A percentile compares a stretch with the other conserved stretches of the same genome.
Evolutionary conservation across 768 basidiomycete species (phyloP).

Genomic region (Tylopilus rubrobrunneus): DNA sequence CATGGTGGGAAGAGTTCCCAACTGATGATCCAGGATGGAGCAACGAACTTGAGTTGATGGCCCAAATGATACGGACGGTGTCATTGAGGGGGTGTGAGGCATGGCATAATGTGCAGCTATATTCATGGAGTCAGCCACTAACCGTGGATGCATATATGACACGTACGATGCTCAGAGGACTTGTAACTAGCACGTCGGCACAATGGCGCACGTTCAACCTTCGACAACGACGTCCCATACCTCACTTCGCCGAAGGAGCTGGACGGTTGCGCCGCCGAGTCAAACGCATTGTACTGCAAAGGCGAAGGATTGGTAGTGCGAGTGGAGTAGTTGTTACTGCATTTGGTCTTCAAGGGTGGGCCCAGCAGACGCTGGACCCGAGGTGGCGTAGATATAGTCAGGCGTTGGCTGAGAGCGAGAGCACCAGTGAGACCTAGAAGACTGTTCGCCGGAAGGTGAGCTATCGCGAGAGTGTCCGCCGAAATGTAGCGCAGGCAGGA

Average conservation of each 20-base stretch:
- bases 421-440: constrained; percentile 41
- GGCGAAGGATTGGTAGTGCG: constrained; percentile 38
- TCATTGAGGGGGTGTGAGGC: constrained; percentile 27
- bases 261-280: constrained; percentile 22
- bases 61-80: constrained; percentile 32
- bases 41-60: constrained; percentile 49
- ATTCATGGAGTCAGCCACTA: not conserved
- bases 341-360: constrained; percentile 34
- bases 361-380: constrained; percentile 24
- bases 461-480: constrained; percentile 32
- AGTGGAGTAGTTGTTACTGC: constrained; percentile 38
- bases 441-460: constrained; percentile 23
- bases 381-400: constrained; percentile 39
- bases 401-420: constrained; percentile 39
- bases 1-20: constrained; percentile 39
- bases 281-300: constrained; percentile 38
- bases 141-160: constrained; percentile 3
- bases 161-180: constrained; percentile 44
- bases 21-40: constrained; percentile 38
- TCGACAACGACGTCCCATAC: constrained; percentile 29
- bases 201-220: constrained; percentile 34
- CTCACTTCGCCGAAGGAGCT: constrained; percentile 31
- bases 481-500: constrained; percentile 48
- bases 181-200: constrained; percentile 43
- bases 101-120: constrained; percentile 31